phyloP scores from a whole-genome alignment of 139 green algal species.

The Picochlorum sp. region DNA sequence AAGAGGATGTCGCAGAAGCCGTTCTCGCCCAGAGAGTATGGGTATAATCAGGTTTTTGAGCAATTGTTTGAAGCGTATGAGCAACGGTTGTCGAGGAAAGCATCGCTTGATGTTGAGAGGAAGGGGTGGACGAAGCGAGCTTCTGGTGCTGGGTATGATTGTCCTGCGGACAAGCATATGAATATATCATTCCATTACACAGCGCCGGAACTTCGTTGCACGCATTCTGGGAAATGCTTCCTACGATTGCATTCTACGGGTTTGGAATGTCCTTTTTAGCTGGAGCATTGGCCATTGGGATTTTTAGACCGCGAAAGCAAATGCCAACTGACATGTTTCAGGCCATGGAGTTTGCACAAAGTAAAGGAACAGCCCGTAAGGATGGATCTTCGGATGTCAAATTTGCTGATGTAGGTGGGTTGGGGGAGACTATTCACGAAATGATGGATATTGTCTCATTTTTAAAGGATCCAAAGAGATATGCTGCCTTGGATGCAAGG shows the following conservation, averaged over 20 bases:
- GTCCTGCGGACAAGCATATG: conserved; percentile 50
- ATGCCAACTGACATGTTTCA: conserved; percentile 50
- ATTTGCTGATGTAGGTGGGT: conserved; percentile 88
- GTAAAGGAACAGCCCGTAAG: conserved; percentile 70
- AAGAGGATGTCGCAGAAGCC: conserved; percentile 20
- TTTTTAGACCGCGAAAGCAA: conserved; percentile 46
- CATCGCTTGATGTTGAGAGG: background rate
- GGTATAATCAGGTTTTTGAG: conserved; percentile 58
- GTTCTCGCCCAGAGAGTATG: conserved; percentile 20
- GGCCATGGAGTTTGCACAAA: conserved; percentile 89
- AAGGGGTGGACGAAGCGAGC: conserved; percentile 11
- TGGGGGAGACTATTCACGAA: conserved; percentile 73
- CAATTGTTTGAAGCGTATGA: conserved; percentile 75
- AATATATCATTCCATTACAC: conserved; percentile 58
- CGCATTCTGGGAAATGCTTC: conserved; percentile 15
- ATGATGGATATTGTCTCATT: conserved; percentile 76
- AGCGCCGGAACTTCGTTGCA: conserved; percentile 19
- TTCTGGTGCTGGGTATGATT: conserved; percentile 36
- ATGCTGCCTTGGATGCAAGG: conserved; percentile 61
- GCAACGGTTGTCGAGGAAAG: conserved; percentile 30
- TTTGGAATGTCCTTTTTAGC: conserved; percentile 43
- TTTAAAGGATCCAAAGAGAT: conserved; percentile 82
- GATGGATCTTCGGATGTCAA: conserved; percentile 74
- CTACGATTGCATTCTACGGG: conserved; percentile 19
- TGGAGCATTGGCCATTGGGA: conserved; percentile 45